phyloP scores from a whole-genome alignment of 306 rosid species.

The Arachis stenosperma region DNA sequence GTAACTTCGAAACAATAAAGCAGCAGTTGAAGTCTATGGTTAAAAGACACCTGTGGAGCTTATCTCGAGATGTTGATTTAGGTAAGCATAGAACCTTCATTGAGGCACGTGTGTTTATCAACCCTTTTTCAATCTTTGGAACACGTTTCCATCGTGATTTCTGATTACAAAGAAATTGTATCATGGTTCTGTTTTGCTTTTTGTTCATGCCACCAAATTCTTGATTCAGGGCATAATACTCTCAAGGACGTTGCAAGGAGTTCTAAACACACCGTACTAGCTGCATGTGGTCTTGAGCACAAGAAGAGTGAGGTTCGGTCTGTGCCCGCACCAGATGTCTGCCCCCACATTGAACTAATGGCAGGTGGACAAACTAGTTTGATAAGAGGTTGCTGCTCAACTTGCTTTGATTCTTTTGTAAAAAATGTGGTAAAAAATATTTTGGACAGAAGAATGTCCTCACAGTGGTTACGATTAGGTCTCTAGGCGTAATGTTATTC shows the following conservation, averaged over 20 bases:
- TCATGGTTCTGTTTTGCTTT: slow-evolving; percentile 24
- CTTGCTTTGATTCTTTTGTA: slow-evolving; percentile 80
- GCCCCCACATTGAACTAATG: slow-evolving; percentile 69
- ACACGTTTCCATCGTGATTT: slow-evolving; percentile 28
- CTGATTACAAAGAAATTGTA: slow-evolving; percentile 27
- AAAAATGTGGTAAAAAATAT: slow-evolving; percentile 69
- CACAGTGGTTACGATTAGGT: slow-evolving; percentile 68
- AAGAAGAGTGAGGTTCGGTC: slow-evolving; percentile 53
- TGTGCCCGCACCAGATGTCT: slow-evolving; percentile 63
- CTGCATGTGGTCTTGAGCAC: slow-evolving; percentile 81
- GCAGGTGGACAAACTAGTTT: slow-evolving; percentile 61
- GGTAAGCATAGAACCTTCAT: slow-evolving; percentile 51
- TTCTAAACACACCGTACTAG: slow-evolving; percentile 66
- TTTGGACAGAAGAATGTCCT: slow-evolving; percentile 53
- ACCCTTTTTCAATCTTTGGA: slow-evolving; percentile 30
- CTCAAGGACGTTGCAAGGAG: slow-evolving; percentile 58
- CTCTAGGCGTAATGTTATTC: slow-evolving; percentile 49
- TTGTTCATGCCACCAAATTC: slow-evolving; percentile 21
- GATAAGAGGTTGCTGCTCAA: slow-evolving; percentile 74
- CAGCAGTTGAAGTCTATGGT: slow-evolving; percentile 68
- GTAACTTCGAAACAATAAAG: slow-evolving; percentile 55
- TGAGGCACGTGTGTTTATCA: slow-evolving; percentile 20
- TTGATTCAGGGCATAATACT: slow-evolving; percentile 59
- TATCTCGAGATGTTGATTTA: slow-evolving; percentile 58
- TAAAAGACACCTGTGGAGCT: slow-evolving; percentile 60